phyloP scores from a whole-genome alignment of 164 flowering plant genomes.

The grape (Vitis vinifera) region ASM3070453v1 NC_081810.1:24032001-24032500 shows the following conservation, averaged over 20 bases:
- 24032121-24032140: conserved; percentile 12
- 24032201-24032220: conserved; percentile 16
- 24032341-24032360: not conserved
- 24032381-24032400: not conserved
- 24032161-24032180: conserved; percentile 27
- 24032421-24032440: too few relatives aligned
- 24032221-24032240: conserved; percentile 28
- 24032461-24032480: too few relatives aligned
- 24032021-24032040: conserved; percentile 28
- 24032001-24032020: conserved; percentile 43
- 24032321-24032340: not conserved
- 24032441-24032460: too few relatives aligned
- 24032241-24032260: conserved; percentile 18
- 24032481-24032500: too few relatives aligned
- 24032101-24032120: conserved; percentile 17
- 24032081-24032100: conserved; percentile 16
- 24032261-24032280: conserved; percentile 15
- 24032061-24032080: conserved; percentile 12
- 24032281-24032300: conserved; percentile 1
- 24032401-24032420: not conserved
- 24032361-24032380: not conserved
- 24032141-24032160: conserved; percentile 33
- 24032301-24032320: conserved; percentile 4
- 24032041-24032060: conserved; percentile 25
- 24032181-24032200: conserved; percentile 32